A percentile compares a stretch with the other conserved stretches of the same genome.
phyloP scores from a whole-genome alignment of 2,329 filamentous ascomycete genomes.

The Botrytis porri region DNA sequence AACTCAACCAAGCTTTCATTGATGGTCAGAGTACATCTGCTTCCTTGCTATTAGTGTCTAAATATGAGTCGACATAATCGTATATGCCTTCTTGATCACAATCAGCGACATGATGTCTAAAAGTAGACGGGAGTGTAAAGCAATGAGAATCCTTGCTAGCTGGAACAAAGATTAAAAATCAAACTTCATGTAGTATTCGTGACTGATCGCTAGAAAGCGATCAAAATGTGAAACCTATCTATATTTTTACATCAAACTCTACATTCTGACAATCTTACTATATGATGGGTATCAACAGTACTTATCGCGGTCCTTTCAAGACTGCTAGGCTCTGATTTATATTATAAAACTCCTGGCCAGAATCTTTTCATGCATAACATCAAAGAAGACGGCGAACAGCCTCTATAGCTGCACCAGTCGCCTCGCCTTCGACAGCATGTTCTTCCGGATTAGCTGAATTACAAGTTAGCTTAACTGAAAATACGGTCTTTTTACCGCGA shows the following conservation, averaged over 20 bases:
- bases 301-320: neutral
- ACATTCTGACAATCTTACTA: neutral
- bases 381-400: constrained; percentile 4
- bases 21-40: neutral
- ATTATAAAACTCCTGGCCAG: neutral
- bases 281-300: neutral
- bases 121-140: neutral
- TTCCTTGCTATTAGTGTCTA: neutral
- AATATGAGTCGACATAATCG: neutral
- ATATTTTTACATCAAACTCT: neutral
- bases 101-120: neutral
- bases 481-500: too few species aligned
- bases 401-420: neutral
- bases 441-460: constrained; percentile 6
- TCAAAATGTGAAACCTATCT: neutral
- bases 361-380: neutral
- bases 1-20: neutral
- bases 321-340: neutral
- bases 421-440: neutral
- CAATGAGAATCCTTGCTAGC: neutral
- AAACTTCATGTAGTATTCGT: neutral
- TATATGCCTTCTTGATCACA: neutral
- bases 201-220: neutral
- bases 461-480: neutral
- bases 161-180: neutral